Base-by-base conservation (phyloP, 306 rosid genomes). In the Vigna angularis region DNA sequence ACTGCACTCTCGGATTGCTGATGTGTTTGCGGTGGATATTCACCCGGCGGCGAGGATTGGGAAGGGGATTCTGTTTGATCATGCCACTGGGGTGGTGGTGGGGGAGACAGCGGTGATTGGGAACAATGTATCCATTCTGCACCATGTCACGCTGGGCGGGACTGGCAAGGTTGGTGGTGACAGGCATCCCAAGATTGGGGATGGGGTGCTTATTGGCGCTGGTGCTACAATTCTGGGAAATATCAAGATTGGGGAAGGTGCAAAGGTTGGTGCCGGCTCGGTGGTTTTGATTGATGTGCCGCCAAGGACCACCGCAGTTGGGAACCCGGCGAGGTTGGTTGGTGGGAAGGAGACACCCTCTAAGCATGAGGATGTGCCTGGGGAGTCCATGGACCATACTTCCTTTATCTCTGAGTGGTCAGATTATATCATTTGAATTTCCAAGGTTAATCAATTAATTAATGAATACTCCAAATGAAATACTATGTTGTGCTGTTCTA, bases 71-170 rank as follows among this genome's bases (percentile, higher is more conserved):
- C 74, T 95, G 84, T 93, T 95, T 15, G 98, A 93, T 71, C 99
- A 95, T 2, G 99, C 99, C 0, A 93, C 97, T 0, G 98, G 98
- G 0, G 91, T 95, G 45, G 98, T 94, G 77, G 98, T 94, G 53
- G 98, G 98, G 3, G 98, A 94, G 90, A 94, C 97, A 0, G 98
- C 97, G 0, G 98, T 95, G 85, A 95, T 95, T 0, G 99, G 99
- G 8, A 95, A 91, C 87, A 95, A 88, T 7, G 99, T 95, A 48
- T 95, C 98, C 0, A 95, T 95, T 40, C 86, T 95, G 74, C 99
- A 95, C 74, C 99, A 95, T 15, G 99, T 95, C 44, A 95, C 99
- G 0, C 81, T 95, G 3, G 98, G 99, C 40, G 99, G 99, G 57
- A 93, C 99, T 0, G 99, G 99, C n/a, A 95, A 93, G 85, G 82